Base-by-base conservation (phyloP, 441 rosid genomes). In the Arabidopsis hybrid region DNA sequence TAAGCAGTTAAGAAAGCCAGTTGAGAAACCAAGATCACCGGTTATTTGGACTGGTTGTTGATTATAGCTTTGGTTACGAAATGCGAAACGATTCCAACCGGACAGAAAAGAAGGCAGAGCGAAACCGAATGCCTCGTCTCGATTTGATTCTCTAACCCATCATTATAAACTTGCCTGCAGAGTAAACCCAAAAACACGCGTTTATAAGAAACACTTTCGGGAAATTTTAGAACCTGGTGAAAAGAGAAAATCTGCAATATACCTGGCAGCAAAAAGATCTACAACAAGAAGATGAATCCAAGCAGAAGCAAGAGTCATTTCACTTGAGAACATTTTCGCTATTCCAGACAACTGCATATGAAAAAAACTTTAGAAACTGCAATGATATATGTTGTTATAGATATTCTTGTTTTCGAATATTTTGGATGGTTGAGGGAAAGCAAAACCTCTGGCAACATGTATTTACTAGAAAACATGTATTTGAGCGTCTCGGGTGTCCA, bases 191-290 rank as follows among this genome's bases (percentile, higher is more conserved):
- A 31, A 31, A 13, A 38, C 40, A 13, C 4, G 49, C 71, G 29
- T 65, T 67, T 61, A 59, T n/a, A 32, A 8, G 29, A 50, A 71
- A 56, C 60, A 34, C 3, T 2, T 39, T 50, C 7, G 16, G 43
- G 49, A 10, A 55, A 7, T n/a, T 35, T 18, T 60, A 52, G 39
- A 39, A 45, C 21, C 10, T 6, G 0, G 5, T 2, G 21, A 62
- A 0, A 7, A 62, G 36, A 61, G 7, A 18, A 58, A 57, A 17
- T 8, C 9, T 1, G 46, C 65, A 21, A 56, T 35, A 89, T 52
- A 95, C 97, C 97, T 88, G 60, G 99, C 99, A 10, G 99, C 97
- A 36, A 86, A 95, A 73, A 92, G 99, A 85, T 95, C 97, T 9
- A 95, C 60, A 35, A 86, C 87, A 69, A 95, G 80, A 60, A 92